A percentile compares a stretch with the other conserved stretches of the same genome.
Evolutionary conservation across 495 filamentous ascomycete species (phyloP).

Genomic region (Chaetomium tenue): DNA sequence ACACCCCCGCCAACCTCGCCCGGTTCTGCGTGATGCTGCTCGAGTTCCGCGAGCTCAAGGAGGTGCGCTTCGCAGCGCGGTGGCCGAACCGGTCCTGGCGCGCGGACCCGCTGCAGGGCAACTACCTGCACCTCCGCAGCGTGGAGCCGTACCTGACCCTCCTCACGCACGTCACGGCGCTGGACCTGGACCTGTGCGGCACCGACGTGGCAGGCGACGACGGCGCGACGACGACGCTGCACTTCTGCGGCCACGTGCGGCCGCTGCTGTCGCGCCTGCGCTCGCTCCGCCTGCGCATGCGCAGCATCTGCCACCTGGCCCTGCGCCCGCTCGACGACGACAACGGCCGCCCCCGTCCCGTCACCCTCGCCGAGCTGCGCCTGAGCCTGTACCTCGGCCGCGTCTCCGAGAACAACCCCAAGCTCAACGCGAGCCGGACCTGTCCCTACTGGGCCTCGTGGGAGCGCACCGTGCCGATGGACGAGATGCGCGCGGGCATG

Average conservation of each 20-base stretch:
- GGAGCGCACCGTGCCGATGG: constrained; percentile 16
- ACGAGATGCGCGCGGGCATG: constrained; percentile 20
- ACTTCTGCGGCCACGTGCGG: constrained; percentile 23
- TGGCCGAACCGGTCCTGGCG: constrained; percentile 22
- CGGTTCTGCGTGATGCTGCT: constrained; percentile 18
- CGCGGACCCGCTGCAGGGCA: constrained; percentile 16
- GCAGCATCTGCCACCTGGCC: constrained; percentile 21
- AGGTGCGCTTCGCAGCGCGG: constrained; percentile 18
- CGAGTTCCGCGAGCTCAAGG: constrained; percentile 21
- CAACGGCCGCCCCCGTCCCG: too few species aligned
- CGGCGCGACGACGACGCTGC: background rate
- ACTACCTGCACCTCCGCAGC: constrained; percentile 17
- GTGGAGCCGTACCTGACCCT: constrained; percentile 21
- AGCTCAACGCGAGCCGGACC: constrained; percentile 23
- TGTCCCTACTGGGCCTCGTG: background rate
- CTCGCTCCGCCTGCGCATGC: constrained; percentile 14
- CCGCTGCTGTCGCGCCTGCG: constrained; percentile 19
- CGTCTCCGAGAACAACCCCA: constrained; percentile 27
- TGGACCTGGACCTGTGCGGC: constrained; percentile 28
- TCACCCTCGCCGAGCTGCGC: constrained; percentile 19
- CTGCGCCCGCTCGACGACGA: background rate
- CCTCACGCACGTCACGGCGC: constrained; percentile 21
- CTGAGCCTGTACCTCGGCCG: constrained; percentile 23
- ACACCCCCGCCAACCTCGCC: constrained; percentile 22
- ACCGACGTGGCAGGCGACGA: constrained; percentile 10